phyloP scores from a whole-genome alignment of 2,329 filamentous ascomycete genomes.

The Fusarium virguliforme region DNA sequence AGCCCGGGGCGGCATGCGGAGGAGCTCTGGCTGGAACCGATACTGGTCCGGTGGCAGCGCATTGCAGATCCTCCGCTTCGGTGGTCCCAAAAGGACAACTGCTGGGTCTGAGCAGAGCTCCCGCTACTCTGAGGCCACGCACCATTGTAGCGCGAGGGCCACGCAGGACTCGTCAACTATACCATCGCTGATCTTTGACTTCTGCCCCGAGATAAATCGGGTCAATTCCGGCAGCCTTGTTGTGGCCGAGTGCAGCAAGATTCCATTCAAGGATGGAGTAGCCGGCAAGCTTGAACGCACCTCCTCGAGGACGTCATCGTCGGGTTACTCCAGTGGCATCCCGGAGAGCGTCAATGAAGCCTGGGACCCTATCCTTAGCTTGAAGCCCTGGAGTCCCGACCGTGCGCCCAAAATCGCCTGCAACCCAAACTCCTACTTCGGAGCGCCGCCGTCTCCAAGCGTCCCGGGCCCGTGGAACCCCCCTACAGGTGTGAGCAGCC shows the following conservation, averaged over 20 bases:
- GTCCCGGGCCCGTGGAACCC: slow-evolving; percentile 52
- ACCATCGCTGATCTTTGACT: slow-evolving; percentile 77
- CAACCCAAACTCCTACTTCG: slow-evolving; percentile 61
- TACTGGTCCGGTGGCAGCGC: slow-evolving; percentile 84
- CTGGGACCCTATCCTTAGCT: slow-evolving; percentile 66
- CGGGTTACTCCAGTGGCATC: slow-evolving; percentile 75
- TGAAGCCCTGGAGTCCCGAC: slow-evolving; percentile 66
- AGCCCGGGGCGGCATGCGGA: slow-evolving; percentile 64
- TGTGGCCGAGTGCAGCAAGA: slow-evolving; percentile 72
- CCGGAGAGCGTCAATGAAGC: slow-evolving; percentile 75
- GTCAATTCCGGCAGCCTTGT: slow-evolving; percentile 81
- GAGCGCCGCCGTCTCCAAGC: slow-evolving; percentile 60
- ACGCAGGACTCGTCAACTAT: slow-evolving; percentile 79
- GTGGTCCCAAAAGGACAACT: slow-evolving; percentile 65
- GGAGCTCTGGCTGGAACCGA: slow-evolving; percentile 82
- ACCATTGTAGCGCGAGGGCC: slow-evolving; percentile 58
- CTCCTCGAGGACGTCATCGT: slow-evolving; percentile 63
- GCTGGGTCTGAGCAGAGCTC: slow-evolving; percentile 70
- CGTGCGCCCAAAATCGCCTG: slow-evolving; percentile 70
- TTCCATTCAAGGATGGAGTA: slow-evolving; percentile 71
- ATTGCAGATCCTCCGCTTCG: slow-evolving; percentile 75
- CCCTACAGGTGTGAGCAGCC: slow-evolving; percentile 61
- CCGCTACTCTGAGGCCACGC: slow-evolving; percentile 64
- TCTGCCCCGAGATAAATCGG: slow-evolving; percentile 73
- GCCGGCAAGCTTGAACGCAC: slow-evolving; percentile 74